A percentile compares a stretch with the other conserved stretches of the same genome.
phyloP scores from a whole-genome alignment of 345 rosid species.

The Gossypium thurberi region DNA sequence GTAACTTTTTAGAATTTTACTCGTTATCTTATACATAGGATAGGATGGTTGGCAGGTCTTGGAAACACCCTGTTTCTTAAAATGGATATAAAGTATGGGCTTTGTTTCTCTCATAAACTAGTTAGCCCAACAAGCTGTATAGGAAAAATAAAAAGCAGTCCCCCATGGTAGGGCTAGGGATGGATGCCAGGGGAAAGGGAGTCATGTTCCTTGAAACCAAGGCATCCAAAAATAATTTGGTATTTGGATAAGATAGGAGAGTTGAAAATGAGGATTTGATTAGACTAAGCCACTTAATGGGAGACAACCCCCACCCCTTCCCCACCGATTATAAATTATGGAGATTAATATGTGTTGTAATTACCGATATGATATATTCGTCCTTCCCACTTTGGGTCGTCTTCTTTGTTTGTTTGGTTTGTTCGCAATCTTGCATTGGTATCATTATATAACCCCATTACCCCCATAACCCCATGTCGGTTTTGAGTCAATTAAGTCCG shows the following conservation, averaged over 20 bases:
- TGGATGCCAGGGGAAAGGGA: constrained; percentile 14
- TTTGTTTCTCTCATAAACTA: neutral
- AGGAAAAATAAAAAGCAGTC: neutral
- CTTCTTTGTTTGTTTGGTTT: constrained; percentile 7
- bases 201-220: constrained; percentile 24
- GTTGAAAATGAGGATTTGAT: constrained; percentile 10
- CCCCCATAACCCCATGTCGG: neutral
- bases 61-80: neutral
- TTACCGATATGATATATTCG: constrained; percentile 10
- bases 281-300: constrained; percentile 29
- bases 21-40: neutral
- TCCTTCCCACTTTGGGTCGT: constrained; percentile 13
- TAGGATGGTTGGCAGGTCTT: neutral
- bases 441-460: neutral
- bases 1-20: too few relatives aligned
- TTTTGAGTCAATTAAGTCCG: constrained; percentile 6
- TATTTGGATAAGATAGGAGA: neutral
- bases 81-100: neutral
- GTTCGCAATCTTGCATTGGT: neutral
- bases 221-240: constrained; percentile 10
- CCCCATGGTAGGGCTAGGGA: neutral
- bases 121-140: neutral
- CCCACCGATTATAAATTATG: constrained; percentile 27
- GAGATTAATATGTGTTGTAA: constrained; percentile 6
- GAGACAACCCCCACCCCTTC: constrained; percentile 16